Evolutionary conservation across 345 rosid species (phyloP).

Genomic region (Euphorbia lathyris): DNA sequence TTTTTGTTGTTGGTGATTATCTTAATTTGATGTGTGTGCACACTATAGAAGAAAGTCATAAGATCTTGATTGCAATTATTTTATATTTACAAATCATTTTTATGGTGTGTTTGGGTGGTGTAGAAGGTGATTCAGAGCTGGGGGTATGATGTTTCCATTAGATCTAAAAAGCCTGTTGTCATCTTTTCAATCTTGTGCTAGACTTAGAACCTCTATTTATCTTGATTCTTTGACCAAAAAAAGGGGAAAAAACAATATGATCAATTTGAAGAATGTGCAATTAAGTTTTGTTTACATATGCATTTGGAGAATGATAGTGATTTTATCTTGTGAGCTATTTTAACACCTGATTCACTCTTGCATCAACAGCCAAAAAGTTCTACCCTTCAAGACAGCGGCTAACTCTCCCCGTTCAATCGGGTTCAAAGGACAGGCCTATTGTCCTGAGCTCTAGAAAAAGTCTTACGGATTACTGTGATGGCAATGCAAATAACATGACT

Average conservation of each 20-base stretch:
- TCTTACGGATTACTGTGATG: conserved; percentile 69
- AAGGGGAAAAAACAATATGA: no score
- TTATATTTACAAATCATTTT: background rate
- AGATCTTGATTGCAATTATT: background rate
- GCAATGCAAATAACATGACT: conserved; percentile 50
- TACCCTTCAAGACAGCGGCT: conserved; percentile 97
- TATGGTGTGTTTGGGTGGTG: background rate
- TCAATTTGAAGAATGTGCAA: background rate
- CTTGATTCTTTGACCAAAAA: background rate
- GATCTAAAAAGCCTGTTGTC: background rate
- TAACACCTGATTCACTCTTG: conserved; percentile 13
- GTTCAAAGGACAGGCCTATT: conserved; percentile 69
- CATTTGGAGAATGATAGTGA: conserved; percentile 1
- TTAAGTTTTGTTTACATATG: background rate
- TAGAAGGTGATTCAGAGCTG: background rate
- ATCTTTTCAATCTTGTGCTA: background rate
- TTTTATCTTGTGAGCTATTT: conserved; percentile 5
- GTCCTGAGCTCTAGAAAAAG: conserved; percentile 64
- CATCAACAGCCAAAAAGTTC: conserved; percentile 69
- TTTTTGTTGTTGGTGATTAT: no score
- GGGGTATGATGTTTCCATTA: background rate
- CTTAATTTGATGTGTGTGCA: background rate
- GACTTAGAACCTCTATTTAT: background rate
- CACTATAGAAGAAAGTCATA: background rate
- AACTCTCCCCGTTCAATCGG: conserved; percentile 72